phyloP scores from a whole-genome alignment of 2,329 filamentous ascomycete species.

The Neospermospora avenae region DNA sequence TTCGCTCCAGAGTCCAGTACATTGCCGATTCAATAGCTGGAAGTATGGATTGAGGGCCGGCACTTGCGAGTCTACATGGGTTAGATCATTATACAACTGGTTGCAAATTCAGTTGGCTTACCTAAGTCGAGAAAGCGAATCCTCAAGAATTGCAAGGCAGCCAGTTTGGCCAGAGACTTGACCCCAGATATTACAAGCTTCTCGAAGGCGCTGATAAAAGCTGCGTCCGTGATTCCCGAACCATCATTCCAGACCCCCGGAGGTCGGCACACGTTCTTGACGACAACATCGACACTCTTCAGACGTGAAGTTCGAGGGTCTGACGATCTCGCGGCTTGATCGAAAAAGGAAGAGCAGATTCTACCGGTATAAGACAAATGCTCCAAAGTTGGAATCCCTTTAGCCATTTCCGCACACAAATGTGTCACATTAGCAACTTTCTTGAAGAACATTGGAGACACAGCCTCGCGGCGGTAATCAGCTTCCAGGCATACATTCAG shows the following conservation, averaged over 20 bases:
- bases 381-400: conserved; percentile 58
- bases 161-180: conserved; percentile 55
- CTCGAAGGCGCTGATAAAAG: conserved; percentile 71
- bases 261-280: conserved; percentile 69
- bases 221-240: conserved; percentile 67
- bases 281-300: conserved; percentile 66
- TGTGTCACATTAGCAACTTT: conserved; percentile 58
- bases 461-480: conserved; percentile 64
- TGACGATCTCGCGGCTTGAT: conserved; percentile 49
- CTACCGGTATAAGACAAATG: conserved; percentile 71
- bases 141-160: conserved; percentile 59
- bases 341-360: conserved; percentile 67
- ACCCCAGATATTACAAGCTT: conserved; percentile 63
- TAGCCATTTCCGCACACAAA: conserved; percentile 62
- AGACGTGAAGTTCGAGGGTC: conserved; percentile 48
- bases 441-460: conserved; percentile 57
- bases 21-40: conserved; percentile 55
- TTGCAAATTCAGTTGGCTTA: conserved; percentile 26
- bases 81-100: conserved; percentile 8
- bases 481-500: conserved; percentile 69
- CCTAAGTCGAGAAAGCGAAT: conserved; percentile 75
- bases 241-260: conserved; percentile 55
- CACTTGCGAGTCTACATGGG: conserved; percentile 59
- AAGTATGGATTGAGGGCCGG: conserved; percentile 73
- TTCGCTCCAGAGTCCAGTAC: conserved; percentile 71